These are phyloP conservation scores for Zymoseptoria pseudotritici DNA, from an alignment of 2,329 filamentous ascomycete species.

Conservation along the genomic window DNA sequence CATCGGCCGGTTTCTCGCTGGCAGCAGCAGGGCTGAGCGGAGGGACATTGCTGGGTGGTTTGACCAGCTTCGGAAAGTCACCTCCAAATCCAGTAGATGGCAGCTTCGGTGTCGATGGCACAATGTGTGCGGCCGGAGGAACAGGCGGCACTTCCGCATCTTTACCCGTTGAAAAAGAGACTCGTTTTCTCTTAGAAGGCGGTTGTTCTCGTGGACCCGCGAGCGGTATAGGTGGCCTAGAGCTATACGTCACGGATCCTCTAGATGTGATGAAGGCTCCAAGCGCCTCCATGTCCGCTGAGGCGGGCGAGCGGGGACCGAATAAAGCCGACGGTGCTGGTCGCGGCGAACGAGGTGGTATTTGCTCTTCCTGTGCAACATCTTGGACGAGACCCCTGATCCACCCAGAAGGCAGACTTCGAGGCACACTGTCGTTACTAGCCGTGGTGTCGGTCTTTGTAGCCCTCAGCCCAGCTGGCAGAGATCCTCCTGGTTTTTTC, in stretches of 20 bases:
- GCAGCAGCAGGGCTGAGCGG: neutral
- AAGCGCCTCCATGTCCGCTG: neutral
- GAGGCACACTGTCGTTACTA: neutral
- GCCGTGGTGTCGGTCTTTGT: neutral
- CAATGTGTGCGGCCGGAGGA: neutral
- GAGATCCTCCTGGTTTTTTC: neutral
- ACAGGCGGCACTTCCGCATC: neutral
- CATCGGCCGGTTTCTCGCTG: neutral
- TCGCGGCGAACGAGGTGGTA: neutral
- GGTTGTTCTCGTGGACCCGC: neutral
- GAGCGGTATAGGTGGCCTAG: neutral
- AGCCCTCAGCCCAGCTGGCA: neutral
- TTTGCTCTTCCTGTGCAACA: neutral
- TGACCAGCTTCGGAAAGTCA: neutral
- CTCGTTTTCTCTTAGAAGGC: neutral
- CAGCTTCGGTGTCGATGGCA: neutral
- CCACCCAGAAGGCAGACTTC: neutral
- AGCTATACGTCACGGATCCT: neutral
- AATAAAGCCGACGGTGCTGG: neutral
- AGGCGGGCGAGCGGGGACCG: neutral
- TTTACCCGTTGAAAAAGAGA: neutral
- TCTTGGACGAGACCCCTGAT: neutral
- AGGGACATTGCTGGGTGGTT: neutral
- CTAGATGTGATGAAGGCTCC: neutral
- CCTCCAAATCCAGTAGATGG: neutral